Percentiles rank a stretch among this genome's conserved stretches.
These are phyloP conservation scores for Paramecium octaurelia DNA, from an alignment of 73 alveolate species.

Conservation along the genomic window DNA sequence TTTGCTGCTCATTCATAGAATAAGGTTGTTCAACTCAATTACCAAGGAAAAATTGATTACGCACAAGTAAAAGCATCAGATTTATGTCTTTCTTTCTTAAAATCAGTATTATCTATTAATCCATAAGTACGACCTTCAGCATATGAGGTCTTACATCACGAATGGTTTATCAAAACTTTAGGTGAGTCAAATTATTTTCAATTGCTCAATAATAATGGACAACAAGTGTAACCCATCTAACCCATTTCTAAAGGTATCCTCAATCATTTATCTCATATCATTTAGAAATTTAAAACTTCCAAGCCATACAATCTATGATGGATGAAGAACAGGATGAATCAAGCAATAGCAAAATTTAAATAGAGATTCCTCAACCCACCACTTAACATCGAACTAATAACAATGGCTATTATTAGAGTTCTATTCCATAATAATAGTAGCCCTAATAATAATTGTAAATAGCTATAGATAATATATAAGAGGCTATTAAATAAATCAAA, in stretches of 20 bases:
- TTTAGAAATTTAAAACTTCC: not conserved
- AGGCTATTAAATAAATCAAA: not conserved
- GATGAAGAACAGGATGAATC: slow-evolving; percentile 34
- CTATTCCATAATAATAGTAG: not conserved
- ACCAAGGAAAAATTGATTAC: not conserved
- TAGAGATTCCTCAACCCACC: not conserved
- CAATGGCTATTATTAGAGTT: not conserved
- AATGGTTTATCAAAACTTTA: not conserved
- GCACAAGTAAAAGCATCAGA: not conserved
- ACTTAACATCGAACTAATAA: not conserved
- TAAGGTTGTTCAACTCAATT: not conserved
- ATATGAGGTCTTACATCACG: slow-evolving; percentile 35
- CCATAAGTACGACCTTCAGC: slow-evolving; percentile 34
- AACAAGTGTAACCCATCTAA: not conserved
- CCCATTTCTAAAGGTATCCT: not conserved
- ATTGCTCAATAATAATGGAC: not conserved
- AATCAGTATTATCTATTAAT: not conserved
- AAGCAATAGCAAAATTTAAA: not conserved
- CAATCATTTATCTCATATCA: not conserved
- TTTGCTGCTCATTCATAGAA: slow-evolving; percentile 15
- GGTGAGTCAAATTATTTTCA: slow-evolving; percentile 2
- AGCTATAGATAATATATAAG: not conserved
- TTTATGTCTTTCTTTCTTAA: not conserved
- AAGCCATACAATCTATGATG: not conserved
- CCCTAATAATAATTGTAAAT: not conserved